Conservation (phyloP, 345 rosid species). For the Dovyalis caffra region DNA sequence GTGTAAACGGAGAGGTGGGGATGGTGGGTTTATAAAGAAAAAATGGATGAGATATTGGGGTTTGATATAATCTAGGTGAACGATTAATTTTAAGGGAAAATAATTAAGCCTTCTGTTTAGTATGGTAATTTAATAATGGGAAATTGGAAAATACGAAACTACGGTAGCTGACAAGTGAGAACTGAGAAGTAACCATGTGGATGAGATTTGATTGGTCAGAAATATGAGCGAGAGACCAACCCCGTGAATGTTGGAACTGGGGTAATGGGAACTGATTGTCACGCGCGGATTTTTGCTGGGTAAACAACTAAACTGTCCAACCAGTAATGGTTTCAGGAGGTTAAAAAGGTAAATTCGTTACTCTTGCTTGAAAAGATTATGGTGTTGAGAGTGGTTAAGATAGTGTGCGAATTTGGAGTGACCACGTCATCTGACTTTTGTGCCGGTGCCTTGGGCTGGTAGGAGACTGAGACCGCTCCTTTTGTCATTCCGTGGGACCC, state of each 20-base stretch:
- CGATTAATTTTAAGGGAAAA: neutral
- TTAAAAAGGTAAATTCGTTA: no score
- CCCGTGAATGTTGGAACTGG: neutral
- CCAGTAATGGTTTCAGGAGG: no score
- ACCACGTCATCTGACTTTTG: conserved; percentile 7
- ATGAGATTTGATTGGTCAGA: conserved; percentile 14
- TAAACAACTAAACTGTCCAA: no score
- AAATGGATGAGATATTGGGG: neutral
- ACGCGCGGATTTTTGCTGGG: neutral
- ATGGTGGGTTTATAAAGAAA: conserved; percentile 4
- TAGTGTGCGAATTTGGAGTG: neutral
- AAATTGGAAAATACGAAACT: neutral
- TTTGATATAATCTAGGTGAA: neutral
- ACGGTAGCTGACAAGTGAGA: neutral
- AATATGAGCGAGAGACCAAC: neutral
- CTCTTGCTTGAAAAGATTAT: no score
- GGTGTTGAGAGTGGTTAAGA: neutral
- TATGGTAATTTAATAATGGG: no score
- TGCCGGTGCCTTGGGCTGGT: neutral
- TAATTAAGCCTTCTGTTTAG: no score
- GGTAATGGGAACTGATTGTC: neutral
- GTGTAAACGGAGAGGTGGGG: neutral
- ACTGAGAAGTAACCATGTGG: conserved; percentile 12
- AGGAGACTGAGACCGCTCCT: neutral
- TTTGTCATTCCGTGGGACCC: conserved; percentile 12